Evolutionary conservation across 2,329 filamentous ascomycete species (phyloP).

Genomic region (Polychaeton citri): DNA sequence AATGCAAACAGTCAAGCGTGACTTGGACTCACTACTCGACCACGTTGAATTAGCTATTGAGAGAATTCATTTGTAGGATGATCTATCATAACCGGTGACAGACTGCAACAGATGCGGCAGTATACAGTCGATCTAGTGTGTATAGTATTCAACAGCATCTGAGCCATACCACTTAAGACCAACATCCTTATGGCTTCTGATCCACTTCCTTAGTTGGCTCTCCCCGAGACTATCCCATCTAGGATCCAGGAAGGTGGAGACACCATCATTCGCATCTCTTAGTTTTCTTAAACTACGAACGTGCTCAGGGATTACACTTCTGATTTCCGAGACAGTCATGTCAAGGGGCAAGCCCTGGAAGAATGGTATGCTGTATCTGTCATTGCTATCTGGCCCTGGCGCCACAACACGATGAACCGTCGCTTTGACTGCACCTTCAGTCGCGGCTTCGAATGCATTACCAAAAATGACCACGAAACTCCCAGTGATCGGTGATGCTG

Average conservation of each 20-base stretch:
- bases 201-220: conserved; percentile 24
- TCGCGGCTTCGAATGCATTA: conserved; percentile 45
- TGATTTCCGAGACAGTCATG: conserved; percentile 30
- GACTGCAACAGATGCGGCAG: no score
- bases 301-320: conserved; percentile 13
- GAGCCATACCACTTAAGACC: conserved; percentile 24
- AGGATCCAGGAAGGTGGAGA: conserved; percentile 16
- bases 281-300: conserved; percentile 11
- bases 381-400: conserved; percentile 8
- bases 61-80: no score
- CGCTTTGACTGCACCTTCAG: conserved; percentile 39
- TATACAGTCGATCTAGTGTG: no score
- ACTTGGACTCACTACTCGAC: no score
- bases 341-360: conserved; percentile 24
- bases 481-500: conserved; percentile 33
- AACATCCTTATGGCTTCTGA: conserved; percentile 22
- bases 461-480: conserved; percentile 47
- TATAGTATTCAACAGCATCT: conserved; percentile 15
- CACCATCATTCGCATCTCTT: conserved; percentile 6
- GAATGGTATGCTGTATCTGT: conserved; percentile 24
- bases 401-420: conserved; percentile 30
- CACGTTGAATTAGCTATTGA: no score
- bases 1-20: no score
- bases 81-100: no score
- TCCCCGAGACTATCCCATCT: conserved; percentile 25